These are phyloP conservation scores for Phytophthora cactorum DNA, from an alignment of 352 stramenopile species.

Conservation along the genomic window DNA sequence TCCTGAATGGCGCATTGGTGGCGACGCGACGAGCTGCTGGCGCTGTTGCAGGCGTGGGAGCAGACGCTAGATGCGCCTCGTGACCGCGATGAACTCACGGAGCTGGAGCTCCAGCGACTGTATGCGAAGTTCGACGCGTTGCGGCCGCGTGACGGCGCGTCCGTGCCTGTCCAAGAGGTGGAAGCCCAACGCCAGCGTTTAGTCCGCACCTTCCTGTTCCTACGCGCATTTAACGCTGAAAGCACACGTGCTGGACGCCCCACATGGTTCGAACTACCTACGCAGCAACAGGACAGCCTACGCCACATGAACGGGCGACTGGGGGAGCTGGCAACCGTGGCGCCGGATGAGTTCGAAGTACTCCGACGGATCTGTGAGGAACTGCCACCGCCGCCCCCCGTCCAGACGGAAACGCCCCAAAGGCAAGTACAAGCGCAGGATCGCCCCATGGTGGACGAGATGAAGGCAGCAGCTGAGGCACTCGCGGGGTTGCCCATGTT, in stretches of 20 bases:
- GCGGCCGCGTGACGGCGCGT: constrained; percentile 20
- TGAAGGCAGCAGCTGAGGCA: constrained; percentile 42
- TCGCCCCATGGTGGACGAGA: constrained; percentile 32
- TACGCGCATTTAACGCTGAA: constrained; percentile 33
- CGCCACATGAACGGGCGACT: constrained; percentile 31
- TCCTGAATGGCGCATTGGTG: constrained; percentile 36
- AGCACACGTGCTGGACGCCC: constrained; percentile 11
- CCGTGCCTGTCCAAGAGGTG: constrained; percentile 22
- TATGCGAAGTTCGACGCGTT: constrained; percentile 27
- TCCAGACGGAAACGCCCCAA: neutral
- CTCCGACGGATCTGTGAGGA: constrained; percentile 34
- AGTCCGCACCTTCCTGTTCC: constrained; percentile 35
- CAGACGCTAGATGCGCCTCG: constrained; percentile 28
- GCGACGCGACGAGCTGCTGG: constrained; percentile 39
- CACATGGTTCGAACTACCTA: constrained; percentile 38
- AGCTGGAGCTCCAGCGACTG: constrained; percentile 25
- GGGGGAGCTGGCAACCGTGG: constrained; percentile 28
- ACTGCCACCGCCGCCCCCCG: neutral
- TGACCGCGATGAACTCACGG: constrained; percentile 34
- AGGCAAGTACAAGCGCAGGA: neutral
- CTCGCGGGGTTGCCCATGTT: constrained; percentile 44
- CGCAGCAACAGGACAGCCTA: constrained; percentile 28
- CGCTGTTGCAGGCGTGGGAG: constrained; percentile 43
- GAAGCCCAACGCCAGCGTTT: constrained; percentile 42
- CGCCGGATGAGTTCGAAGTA: constrained; percentile 27